These are phyloP conservation scores for Trametes hirsuta DNA, from an alignment of 1,284 basidiomycete species.

Conservation along the genomic window DNA sequence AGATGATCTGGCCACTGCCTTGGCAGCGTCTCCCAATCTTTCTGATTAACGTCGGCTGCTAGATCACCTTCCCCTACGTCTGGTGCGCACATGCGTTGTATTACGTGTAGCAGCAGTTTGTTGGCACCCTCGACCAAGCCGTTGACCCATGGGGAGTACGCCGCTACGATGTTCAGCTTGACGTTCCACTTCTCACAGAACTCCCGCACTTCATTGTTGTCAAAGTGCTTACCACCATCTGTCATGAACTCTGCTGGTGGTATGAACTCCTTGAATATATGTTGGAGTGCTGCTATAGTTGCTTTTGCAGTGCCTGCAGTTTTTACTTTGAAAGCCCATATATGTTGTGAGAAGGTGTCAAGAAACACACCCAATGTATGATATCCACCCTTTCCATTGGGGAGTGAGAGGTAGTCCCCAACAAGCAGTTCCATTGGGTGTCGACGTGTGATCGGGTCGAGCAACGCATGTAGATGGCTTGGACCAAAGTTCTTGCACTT, in stretches of 20 bases:
- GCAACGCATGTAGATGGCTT: slow-evolving; percentile 31
- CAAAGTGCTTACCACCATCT: slow-evolving; percentile 43
- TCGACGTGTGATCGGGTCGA: slow-evolving; percentile 40
- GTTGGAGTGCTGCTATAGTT: slow-evolving; percentile 25
- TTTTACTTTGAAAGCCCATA: slow-evolving; percentile 35
- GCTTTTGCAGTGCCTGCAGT: slow-evolving; percentile 30
- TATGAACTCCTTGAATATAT: slow-evolving; percentile 30
- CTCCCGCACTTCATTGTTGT: slow-evolving; percentile 34
- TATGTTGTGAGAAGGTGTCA: slow-evolving; percentile 32
- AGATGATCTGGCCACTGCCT: slow-evolving; percentile 31
- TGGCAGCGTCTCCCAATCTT: slow-evolving; percentile 28
- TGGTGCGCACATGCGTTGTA: slow-evolving; percentile 38
- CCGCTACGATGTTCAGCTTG: slow-evolving; percentile 29
- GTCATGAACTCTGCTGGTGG: slow-evolving; percentile 40
- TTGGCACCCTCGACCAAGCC: slow-evolving; percentile 41
- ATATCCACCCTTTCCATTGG: slow-evolving; percentile 37
- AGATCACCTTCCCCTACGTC: slow-evolving; percentile 34
- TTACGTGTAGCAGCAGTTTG: slow-evolving; percentile 31
- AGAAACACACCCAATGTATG: slow-evolving; percentile 33
- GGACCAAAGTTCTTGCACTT: slow-evolving; percentile 34
- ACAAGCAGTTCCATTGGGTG: slow-evolving; percentile 41
- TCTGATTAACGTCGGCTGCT: slow-evolving; percentile 15
- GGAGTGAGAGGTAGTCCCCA: slow-evolving; percentile 39
- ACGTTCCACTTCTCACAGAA: slow-evolving; percentile 33
- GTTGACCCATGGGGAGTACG: slow-evolving; percentile 46